Percentiles rank a stretch among this genome's conserved stretches.
phyloP scores from a whole-genome alignment of 352 stramenopile genomes.

The Phytophthora citricola region DNA sequence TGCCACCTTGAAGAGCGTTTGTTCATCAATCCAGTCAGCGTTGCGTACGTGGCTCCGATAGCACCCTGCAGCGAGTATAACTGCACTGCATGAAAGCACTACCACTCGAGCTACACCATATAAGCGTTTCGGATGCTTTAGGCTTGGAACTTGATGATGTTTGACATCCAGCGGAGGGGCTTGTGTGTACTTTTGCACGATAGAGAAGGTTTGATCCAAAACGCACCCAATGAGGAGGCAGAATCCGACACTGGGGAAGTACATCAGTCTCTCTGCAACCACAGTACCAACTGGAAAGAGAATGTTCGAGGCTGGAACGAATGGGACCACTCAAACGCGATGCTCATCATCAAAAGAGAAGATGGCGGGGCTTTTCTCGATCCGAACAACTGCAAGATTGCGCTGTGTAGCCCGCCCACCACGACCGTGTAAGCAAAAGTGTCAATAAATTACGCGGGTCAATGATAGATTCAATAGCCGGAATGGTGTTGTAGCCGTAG shows the following conservation, averaged over 20 bases:
- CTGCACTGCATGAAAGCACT: constrained; percentile 16
- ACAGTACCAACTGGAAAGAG: constrained; percentile 92
- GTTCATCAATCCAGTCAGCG: constrained; percentile 67
- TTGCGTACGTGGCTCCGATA: constrained; percentile 64
- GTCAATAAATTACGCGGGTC: constrained; percentile 75
- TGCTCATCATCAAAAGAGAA: constrained; percentile 57
- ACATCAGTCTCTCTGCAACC: constrained; percentile 91
- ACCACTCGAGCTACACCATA: constrained; percentile 13
- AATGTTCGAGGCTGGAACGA: constrained; percentile 91
- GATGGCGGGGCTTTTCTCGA: constrained; percentile 19
- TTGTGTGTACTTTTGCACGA: constrained; percentile 28
- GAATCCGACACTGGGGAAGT: constrained; percentile 91
- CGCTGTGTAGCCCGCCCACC: constrained; percentile 25
- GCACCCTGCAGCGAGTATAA: constrained; percentile 44
- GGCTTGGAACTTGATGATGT: not conserved
- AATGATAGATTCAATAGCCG: constrained; percentile 56
- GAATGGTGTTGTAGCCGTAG: constrained; percentile 91
- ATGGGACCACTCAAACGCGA: constrained; percentile 85
- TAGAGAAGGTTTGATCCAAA: constrained; percentile 36
- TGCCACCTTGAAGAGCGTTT: constrained; percentile 62
- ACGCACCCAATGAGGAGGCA: constrained; percentile 63
- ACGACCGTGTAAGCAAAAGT: constrained; percentile 67
- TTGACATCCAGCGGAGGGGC: no score
- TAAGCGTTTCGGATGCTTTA: not conserved
- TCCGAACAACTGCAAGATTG: constrained; percentile 19